A percentile compares a stretch with the other conserved stretches of the same genome.
These are phyloP conservation scores for Truncatella angustata DNA, from an alignment of 2,329 filamentous ascomycete genomes.

Conservation along the genomic window DNA sequence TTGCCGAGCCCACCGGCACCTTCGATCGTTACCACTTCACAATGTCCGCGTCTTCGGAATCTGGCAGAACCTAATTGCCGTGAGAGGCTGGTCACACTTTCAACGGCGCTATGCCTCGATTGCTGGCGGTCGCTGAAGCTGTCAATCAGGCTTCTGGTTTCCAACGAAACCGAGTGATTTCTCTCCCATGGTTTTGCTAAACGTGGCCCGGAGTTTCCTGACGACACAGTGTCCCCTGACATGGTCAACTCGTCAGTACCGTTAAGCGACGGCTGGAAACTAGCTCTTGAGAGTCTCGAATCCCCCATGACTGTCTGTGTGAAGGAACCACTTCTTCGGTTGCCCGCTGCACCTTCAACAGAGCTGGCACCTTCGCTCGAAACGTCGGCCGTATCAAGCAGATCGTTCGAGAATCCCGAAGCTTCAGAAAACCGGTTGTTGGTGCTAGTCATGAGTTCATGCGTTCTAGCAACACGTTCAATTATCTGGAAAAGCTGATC, in stretches of 20 bases:
- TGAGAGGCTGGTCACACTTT: slow-evolving; percentile 50
- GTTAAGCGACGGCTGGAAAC: slow-evolving; percentile 37
- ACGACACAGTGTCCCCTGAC: slow-evolving; percentile 45
- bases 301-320: slow-evolving; percentile 44
- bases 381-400: slow-evolving; percentile 46
- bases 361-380: slow-evolving; percentile 63
- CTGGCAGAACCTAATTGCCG: slow-evolving; percentile 56
- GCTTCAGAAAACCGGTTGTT: slow-evolving; percentile 50
- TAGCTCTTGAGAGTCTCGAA: slow-evolving; percentile 34
- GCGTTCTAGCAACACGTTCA: slow-evolving; percentile 69
- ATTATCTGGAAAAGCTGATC: slow-evolving; percentile 71
- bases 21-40: slow-evolving; percentile 61
- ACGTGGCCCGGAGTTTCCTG: slow-evolving; percentile 38
- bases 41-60: slow-evolving; percentile 60
- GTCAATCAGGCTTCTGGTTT: slow-evolving; percentile 46
- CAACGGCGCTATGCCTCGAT: slow-evolving; percentile 41
- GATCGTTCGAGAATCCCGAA: slow-evolving; percentile 52
- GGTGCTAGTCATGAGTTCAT: slow-evolving; percentile 45
- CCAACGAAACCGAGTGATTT: slow-evolving; percentile 49
- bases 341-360: slow-evolving; percentile 41
- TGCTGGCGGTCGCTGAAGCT: slow-evolving; percentile 40
- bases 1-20: slow-evolving; percentile 65
- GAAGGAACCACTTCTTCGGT: slow-evolving; percentile 48
- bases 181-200: slow-evolving; percentile 49
- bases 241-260: slow-evolving; percentile 23